These are phyloP conservation scores for Nowakowskiella sp. DNA, from an alignment of 192 early-diverging fungal species.

Conservation along the genomic window DNA sequence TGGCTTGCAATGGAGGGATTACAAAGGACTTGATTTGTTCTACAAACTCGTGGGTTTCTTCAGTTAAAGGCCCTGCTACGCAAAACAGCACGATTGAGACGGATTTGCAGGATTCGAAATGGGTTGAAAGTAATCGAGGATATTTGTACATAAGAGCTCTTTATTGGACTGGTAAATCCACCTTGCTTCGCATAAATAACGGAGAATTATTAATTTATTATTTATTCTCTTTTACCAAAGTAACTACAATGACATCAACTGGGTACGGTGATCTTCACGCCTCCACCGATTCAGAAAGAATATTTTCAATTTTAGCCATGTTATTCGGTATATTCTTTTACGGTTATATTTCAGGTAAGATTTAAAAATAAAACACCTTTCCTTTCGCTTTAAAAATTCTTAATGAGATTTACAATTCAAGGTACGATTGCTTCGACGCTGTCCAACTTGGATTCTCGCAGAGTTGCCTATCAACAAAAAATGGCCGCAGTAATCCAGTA, in stretches of 20 bases:
- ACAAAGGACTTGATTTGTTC: conserved; percentile 11
- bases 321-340: conserved; percentile 37
- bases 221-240: conserved; percentile 13
- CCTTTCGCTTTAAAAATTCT: not conserved
- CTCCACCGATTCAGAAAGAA: conserved; percentile 34
- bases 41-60: conserved; percentile 28
- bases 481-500: conserved; percentile 43
- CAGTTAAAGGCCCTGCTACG: not conserved
- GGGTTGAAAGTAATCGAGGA: conserved; percentile 7
- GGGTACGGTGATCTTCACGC: conserved; percentile 46
- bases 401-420: not conserved
- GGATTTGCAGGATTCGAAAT: too few relatives aligned
- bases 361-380: not conserved
- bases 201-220: not conserved
- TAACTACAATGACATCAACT: conserved; percentile 42
- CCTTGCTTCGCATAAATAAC: not conserved
- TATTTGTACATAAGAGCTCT: conserved; percentile 27
- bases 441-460: conserved; percentile 46
- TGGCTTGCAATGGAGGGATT: conserved; percentile 29
- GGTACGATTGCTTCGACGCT: conserved; percentile 43
- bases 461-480: conserved; percentile 44
- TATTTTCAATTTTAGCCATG: conserved; percentile 33
- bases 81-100: not conserved
- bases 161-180: conserved; percentile 38
- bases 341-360: conserved; percentile 40